Conservation (phyloP, 371 early-diverging fungal species). For the Umbelopsis sp. region DNA sequence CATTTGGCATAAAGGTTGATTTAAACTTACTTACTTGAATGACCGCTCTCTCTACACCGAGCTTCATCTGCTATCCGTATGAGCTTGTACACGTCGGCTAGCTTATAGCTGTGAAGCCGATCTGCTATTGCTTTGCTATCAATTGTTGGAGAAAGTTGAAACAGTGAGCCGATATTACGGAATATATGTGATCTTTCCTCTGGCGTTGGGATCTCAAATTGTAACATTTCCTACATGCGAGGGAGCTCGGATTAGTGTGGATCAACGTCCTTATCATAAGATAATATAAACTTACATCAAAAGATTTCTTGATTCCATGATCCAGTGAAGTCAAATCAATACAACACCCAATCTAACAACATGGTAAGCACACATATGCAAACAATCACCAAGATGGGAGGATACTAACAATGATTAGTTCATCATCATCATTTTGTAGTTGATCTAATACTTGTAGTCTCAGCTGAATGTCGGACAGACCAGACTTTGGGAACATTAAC, state of each 20-base stretch:
- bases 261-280: not conserved
- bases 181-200: conserved; percentile 50
- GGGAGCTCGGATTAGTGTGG: conserved; percentile 19
- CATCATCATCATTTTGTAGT: conserved; percentile 18
- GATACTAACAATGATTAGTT: conserved; percentile 18
- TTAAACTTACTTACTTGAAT: conserved; percentile 20
- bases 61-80: conserved; percentile 52
- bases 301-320: conserved; percentile 22
- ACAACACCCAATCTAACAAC: conserved; percentile 27
- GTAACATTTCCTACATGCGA: conserved; percentile 37
- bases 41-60: conserved; percentile 20
- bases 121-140: conserved; percentile 33
- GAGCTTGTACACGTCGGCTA: conserved; percentile 49
- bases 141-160: not conserved
- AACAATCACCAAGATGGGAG: not conserved
- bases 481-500: conserved; percentile 51
- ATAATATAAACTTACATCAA: conserved; percentile 23
- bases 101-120: conserved; percentile 20
- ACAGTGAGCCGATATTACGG: conserved; percentile 24
- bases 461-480: conserved; percentile 39
- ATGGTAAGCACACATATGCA: not conserved
- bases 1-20: not conserved
- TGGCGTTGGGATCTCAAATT: conserved; percentile 61
- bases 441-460: conserved; percentile 24
- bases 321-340: conserved; percentile 22